Conservation (phyloP, 495 filamentous ascomycete species). For the Aspergillus indologenus region DNA sequence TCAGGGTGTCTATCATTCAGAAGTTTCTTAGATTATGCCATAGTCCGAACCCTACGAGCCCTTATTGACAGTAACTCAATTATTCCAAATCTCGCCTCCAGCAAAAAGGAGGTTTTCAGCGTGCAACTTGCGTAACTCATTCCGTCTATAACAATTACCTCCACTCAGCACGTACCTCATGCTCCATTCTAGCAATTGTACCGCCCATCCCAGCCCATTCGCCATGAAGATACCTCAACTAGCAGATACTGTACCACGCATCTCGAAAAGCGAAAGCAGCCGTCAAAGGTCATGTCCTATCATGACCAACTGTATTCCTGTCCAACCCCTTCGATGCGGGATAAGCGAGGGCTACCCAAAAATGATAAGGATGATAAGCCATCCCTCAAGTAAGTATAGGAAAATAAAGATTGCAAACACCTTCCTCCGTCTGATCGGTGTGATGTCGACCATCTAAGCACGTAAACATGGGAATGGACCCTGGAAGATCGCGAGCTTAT, state of each 20-base stretch:
- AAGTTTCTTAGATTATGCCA: neutral
- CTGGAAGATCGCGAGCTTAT: constrained; percentile 16
- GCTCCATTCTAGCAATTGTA: neutral
- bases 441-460: no score
- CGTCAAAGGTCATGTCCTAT: neutral
- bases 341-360: neutral
- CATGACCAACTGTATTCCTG: neutral
- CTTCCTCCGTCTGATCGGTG: no score
- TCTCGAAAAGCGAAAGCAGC: neutral
- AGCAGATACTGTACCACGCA: neutral
- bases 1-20: no score
- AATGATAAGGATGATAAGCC: neutral
- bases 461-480: no score
- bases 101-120: neutral
- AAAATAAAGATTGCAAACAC: no score
- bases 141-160: constrained; percentile 16
- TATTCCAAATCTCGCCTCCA: neutral
- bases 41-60: neutral
- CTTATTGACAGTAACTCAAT: neutral
- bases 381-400: no score
- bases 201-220: neutral
- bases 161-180: constrained; percentile 8
- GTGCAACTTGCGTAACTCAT: constrained; percentile 17
- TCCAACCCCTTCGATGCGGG: neutral
- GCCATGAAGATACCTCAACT: neutral